Conservation (phyloP, 2,329 filamentous ascomycete species). For the Fusarium albidum region DNA sequence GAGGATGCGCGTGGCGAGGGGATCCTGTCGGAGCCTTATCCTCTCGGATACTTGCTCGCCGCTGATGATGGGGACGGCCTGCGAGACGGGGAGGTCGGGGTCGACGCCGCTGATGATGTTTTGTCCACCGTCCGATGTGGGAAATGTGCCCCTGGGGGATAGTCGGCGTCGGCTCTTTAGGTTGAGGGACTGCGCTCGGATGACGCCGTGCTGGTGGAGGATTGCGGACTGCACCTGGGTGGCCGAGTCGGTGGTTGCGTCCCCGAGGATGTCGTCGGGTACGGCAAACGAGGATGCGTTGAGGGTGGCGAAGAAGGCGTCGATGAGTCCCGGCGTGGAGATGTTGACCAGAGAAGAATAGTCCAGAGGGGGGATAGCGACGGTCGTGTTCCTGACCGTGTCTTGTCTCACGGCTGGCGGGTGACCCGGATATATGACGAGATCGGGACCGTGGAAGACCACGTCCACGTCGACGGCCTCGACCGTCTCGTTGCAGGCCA, state of each 20-base stretch:
- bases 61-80: slow-evolving; percentile 36
- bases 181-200: slow-evolving; percentile 47
- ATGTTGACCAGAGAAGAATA: slow-evolving; percentile 43
- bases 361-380: slow-evolving; percentile 38
- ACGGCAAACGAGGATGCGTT: slow-evolving; percentile 46
- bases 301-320: slow-evolving; percentile 47
- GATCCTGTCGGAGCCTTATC: slow-evolving; percentile 41
- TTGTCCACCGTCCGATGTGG: slow-evolving; percentile 20
- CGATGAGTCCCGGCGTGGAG: slow-evolving; percentile 40
- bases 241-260: slow-evolving; percentile 19
- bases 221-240: slow-evolving; percentile 44
- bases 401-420: slow-evolving; percentile 41
- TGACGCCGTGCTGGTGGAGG: slow-evolving; percentile 46
- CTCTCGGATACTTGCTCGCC: slow-evolving; percentile 22
- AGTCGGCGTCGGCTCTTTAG: slow-evolving; percentile 38
- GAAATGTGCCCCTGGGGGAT: slow-evolving; percentile 29
- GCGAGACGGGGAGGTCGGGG: slow-evolving; percentile 32
- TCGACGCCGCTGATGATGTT: slow-evolving; percentile 36
- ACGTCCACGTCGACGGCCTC: slow-evolving; percentile 41
- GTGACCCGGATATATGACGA: slow-evolving; percentile 40
- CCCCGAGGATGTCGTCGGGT: slow-evolving; percentile 36
- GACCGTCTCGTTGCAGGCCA: slow-evolving; percentile 51
- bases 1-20: slow-evolving; percentile 44
- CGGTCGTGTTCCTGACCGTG: slow-evolving; percentile 27
- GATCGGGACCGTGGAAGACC: slow-evolving; percentile 31